phyloP scores from a whole-genome alignment of 2,329 filamentous ascomycete genomes.

The Colletotrichum siamense region DNA sequence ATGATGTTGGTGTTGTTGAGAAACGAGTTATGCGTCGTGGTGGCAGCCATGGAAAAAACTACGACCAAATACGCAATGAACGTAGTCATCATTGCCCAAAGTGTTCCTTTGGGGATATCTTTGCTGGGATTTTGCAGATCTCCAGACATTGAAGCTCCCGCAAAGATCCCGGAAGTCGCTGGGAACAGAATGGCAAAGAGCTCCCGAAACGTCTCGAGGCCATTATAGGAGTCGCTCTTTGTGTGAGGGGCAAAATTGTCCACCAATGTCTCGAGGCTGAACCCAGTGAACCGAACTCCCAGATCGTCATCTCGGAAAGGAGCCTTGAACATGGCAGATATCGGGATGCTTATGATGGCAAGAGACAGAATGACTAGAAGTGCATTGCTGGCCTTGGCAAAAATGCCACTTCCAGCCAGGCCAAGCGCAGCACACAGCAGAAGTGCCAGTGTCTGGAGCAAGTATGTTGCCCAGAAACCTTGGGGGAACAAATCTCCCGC shows the following conservation, averaged over 20 bases:
- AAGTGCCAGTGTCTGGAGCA: slow-evolving; percentile 75
- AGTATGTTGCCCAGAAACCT: slow-evolving; percentile 78
- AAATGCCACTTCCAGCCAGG: slow-evolving; percentile 79
- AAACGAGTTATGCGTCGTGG: slow-evolving; percentile 76
- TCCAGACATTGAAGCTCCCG: slow-evolving; percentile 89
- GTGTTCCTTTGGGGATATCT: slow-evolving; percentile 83
- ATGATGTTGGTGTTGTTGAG: slow-evolving; percentile 80
- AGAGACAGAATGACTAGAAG: slow-evolving; percentile 74
- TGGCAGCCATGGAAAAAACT: slow-evolving; percentile 78
- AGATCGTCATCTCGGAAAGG: slow-evolving; percentile 70
- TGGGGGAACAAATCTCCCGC: slow-evolving; percentile 71
- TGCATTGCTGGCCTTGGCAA: slow-evolving; percentile 80
- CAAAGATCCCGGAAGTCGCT: slow-evolving; percentile 62
- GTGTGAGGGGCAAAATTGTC: slow-evolving; percentile 78
- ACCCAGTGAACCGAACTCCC: slow-evolving; percentile 78
- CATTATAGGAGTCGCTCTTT: slow-evolving; percentile 65
- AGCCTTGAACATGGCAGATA: slow-evolving; percentile 72
- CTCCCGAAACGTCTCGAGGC: slow-evolving; percentile 75
- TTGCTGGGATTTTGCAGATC: slow-evolving; percentile 84
- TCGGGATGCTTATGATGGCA: slow-evolving; percentile 80
- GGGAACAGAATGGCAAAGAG: slow-evolving; percentile 89
- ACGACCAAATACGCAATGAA: slow-evolving; percentile 79
- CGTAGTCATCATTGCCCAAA: slow-evolving; percentile 78
- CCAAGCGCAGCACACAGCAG: slow-evolving; percentile 77
- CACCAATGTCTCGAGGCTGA: slow-evolving; percentile 72